Conservation (phyloP, 495 filamentous ascomycete species). For the Bryoglossum gracile region DNA sequence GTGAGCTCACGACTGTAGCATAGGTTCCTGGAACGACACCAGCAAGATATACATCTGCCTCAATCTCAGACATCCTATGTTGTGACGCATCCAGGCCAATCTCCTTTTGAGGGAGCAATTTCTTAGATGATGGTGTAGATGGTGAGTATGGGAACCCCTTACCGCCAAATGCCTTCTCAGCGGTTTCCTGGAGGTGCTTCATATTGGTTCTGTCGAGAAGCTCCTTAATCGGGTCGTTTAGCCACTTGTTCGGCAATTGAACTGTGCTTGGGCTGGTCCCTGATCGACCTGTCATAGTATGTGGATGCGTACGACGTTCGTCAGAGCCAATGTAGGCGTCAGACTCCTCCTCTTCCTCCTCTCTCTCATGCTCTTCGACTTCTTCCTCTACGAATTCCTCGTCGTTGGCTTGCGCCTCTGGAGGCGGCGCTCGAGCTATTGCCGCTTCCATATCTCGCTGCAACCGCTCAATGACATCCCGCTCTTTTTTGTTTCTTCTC, state of each 20-base stretch:
- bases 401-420: slow-evolving; percentile 38
- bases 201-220: slow-evolving; percentile 59
- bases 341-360: slow-evolving; percentile 31
- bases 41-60: slow-evolving; percentile 77
- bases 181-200: slow-evolving; percentile 64
- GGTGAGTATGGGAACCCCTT: slow-evolving; percentile 64
- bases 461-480: slow-evolving; percentile 39
- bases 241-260: slow-evolving; percentile 52
- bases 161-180: slow-evolving; percentile 67
- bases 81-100: slow-evolving; percentile 66
- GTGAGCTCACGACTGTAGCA: slow-evolving; percentile 58
- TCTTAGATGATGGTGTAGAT: slow-evolving; percentile 40
- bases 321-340: slow-evolving; percentile 30
- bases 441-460: slow-evolving; percentile 47
- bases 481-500: slow-evolving; percentile 43
- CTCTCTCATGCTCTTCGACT: slow-evolving; percentile 34
- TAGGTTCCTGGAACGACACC: slow-evolving; percentile 76
- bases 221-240: slow-evolving; percentile 59
- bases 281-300: slow-evolving; percentile 57
- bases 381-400: slow-evolving; percentile 28
- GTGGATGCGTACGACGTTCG: slow-evolving; percentile 50
- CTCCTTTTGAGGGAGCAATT: slow-evolving; percentile 52
- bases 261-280: slow-evolving; percentile 64
- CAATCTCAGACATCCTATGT: slow-evolving; percentile 69
- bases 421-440: slow-evolving; percentile 37